Base-by-base conservation (phyloP, 352 stramenopile species). In the Globisporangium spiculum region DNA sequence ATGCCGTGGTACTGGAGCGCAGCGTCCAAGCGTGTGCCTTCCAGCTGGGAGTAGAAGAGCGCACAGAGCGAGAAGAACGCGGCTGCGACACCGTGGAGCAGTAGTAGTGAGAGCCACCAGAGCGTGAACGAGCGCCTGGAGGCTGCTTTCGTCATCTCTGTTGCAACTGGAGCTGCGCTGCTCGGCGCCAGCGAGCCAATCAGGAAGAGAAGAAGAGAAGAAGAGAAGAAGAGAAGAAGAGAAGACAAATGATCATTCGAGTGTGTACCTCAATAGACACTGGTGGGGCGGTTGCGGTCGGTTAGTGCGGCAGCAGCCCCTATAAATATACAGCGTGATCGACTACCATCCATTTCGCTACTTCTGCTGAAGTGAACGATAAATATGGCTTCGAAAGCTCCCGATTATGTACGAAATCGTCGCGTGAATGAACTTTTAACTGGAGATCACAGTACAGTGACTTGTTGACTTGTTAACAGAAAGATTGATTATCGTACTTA, bases 41-140 rank as follows among this genome's bases (percentile, higher is more conserved):
- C 14, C n/a, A 68, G 63, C 26, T 56, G 54, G 22, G 32, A 27
- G 54, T 68, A 63, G 55, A 63, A 63, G 38, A 63, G 30, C 55
- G 63, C 38, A 6, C 24, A 53, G 27, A 65, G 6, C 14, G 54
- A 30, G 18, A 60, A 60, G 27, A 60, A 60, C 6, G 27, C 7
- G 16, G 54, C 54, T 2, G 27, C 1, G 26, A 26, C 12, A 27
- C 54, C 30, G 18, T 44, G 54, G 16, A 58, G 3, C 3, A 32
- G 4, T 3, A 57, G 52, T 24, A 59, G 26, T 12, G 53, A 30
- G 53, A 59, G 26, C 14, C 53, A 41, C 14, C 12, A 59, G 53
- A 59, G 16, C 53, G 14, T 27, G 26, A 59, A 24, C 53, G 14
- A 38, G 12, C 4, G 14, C 26, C 5, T 14, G 1, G 46, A 20